A percentile compares a stretch with the other conserved stretches of the same genome.
Evolutionary conservation across 73 alveolate genomes (phyloP).

Genomic region (Paramecium tetraurelia): DNA sequence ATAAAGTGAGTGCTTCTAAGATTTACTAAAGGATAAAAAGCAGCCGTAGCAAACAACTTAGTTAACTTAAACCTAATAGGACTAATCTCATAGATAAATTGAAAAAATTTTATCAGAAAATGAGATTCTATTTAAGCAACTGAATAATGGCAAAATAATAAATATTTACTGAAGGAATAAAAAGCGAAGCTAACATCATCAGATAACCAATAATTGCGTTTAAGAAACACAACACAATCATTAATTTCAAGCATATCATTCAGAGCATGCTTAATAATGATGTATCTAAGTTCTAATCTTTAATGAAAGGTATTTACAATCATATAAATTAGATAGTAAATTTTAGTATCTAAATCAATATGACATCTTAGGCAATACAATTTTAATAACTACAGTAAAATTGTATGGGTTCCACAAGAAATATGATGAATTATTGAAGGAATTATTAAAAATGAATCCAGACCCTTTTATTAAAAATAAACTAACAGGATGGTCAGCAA

Average conservation of each 20-base stretch:
- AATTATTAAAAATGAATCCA: slow-evolving; percentile 29
- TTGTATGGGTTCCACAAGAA: background rate
- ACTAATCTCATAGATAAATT: background rate
- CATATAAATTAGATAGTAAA: background rate
- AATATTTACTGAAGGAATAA: background rate
- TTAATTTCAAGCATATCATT: background rate
- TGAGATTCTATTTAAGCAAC: background rate
- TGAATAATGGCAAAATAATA: background rate
- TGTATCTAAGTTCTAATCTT: background rate
- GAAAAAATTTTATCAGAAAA: background rate
- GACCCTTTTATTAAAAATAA: slow-evolving; percentile 33
- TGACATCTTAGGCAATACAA: slow-evolving; percentile 2
- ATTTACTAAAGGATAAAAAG: background rate
- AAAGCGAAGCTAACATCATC: background rate
- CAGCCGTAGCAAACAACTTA: background rate
- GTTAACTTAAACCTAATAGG: background rate
- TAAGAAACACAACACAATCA: slow-evolving; percentile 11
- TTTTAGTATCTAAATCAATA: background rate
- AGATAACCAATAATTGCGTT: slow-evolving; percentile 30
- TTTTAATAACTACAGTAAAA: background rate
- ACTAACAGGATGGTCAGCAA: slow-evolving; percentile 40
- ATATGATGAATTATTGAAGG: slow-evolving; percentile 14
- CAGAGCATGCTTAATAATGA: background rate
- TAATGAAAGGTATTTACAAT: background rate
- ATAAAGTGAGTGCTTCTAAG: background rate